Evolutionary conservation across 2,329 filamentous ascomycete species (phyloP).

Genomic region (Fusarium guadeloupense): DNA sequence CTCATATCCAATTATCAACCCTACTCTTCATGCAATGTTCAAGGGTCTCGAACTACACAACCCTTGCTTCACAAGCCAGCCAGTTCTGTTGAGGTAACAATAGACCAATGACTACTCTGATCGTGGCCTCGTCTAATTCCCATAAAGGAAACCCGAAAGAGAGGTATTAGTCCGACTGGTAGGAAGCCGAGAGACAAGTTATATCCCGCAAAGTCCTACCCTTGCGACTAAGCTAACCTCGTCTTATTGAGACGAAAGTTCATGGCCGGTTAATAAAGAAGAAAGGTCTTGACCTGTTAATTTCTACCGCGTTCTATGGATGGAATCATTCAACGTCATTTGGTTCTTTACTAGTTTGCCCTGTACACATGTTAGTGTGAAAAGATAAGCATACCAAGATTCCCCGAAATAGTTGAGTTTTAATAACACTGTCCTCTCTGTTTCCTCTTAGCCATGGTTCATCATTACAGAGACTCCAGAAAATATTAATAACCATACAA

Average conservation of each 20-base stretch:
- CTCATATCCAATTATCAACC: background rate
- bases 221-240: slow-evolving; percentile 27
- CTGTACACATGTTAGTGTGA: too few species aligned
- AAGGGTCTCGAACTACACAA: slow-evolving; percentile 28
- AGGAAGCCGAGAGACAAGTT: slow-evolving; percentile 4
- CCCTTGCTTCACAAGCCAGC: slow-evolving; percentile 20
- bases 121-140: slow-evolving; percentile 14
- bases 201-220: slow-evolving; percentile 32
- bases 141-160: slow-evolving; percentile 19
- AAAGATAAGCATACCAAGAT: too few species aligned
- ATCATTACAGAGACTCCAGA: too few species aligned
- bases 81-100: slow-evolving; percentile 25
- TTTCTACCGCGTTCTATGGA: background rate
- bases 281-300: background rate
- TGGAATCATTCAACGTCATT: too few species aligned
- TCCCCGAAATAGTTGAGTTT: too few species aligned
- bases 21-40: slow-evolving; percentile 4
- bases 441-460: too few species aligned
- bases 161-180: slow-evolving; percentile 4
- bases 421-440: too few species aligned
- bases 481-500: too few species aligned
- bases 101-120: slow-evolving; percentile 13
- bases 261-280: slow-evolving; percentile 13
- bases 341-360: too few species aligned
- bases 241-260: background rate